Evolutionary conservation across 345 rosid genomes (phyloP).

Genomic region (Linum tenue): DNA sequence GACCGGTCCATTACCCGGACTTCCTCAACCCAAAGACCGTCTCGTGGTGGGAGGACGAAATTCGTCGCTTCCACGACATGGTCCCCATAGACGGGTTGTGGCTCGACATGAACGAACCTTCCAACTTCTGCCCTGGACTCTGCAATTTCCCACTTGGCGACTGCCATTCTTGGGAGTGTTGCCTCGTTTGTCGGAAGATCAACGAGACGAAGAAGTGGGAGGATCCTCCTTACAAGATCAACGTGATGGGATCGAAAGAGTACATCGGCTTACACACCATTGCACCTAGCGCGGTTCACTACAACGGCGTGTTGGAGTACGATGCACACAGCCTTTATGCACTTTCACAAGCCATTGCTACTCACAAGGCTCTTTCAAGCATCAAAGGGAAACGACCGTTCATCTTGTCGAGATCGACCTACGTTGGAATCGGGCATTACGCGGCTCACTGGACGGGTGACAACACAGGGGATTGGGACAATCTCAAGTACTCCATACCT

Average conservation of each 20-base stretch:
- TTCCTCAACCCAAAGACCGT: conserved; percentile 91
- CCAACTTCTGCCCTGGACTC: conserved; percentile 75
- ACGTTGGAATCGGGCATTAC: conserved; percentile 79
- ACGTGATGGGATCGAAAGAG: conserved; percentile 57
- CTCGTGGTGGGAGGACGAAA: conserved; percentile 85
- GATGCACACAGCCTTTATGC: conserved; percentile 92
- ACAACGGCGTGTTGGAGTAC: conserved; percentile 79
- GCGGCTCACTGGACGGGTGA: conserved; percentile 98
- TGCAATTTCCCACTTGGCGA: conserved; percentile 54
- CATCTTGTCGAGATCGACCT: conserved; percentile 75
- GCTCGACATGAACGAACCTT: conserved; percentile 98
- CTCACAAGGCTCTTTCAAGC: conserved; percentile 69
- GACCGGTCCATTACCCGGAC: conserved; percentile 90
- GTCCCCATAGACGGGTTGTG: conserved; percentile 86
- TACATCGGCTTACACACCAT: conserved; percentile 84
- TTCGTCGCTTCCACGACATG: conserved; percentile 75
- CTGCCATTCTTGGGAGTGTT: conserved; percentile 80
- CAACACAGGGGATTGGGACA: conserved; percentile 84
- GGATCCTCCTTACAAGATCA: conserved; percentile 92
- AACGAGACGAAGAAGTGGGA: conserved; percentile 71
- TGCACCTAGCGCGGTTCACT: conserved; percentile 83
- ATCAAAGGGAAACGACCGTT: conserved; percentile 85
- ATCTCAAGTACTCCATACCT: conserved; percentile 76
- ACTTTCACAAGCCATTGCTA: conserved; percentile 78
- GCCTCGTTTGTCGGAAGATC: conserved; percentile 93